Evolutionary conservation across 805 yeast genomes (phyloP).

Genomic region (Lipomyces chichibuensis): DNA sequence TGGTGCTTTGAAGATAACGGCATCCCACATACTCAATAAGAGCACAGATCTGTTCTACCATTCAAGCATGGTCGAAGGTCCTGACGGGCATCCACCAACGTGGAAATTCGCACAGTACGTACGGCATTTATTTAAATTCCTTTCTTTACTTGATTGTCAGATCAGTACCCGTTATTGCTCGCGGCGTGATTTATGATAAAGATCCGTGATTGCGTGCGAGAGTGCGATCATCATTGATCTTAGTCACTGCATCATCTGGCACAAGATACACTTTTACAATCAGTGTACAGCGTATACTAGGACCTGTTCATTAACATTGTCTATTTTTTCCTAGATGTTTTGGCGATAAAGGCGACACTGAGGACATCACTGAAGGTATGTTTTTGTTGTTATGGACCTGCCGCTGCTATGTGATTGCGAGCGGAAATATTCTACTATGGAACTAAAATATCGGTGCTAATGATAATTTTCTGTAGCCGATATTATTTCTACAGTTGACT

Average conservation of each 20-base stretch:
- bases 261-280: neutral
- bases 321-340: conserved; percentile 58
- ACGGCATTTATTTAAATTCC: neutral
- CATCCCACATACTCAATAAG: neutral
- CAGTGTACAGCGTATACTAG: neutral
- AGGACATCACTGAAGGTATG: conserved; percentile 57
- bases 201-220: neutral
- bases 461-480: conserved; percentile 58
- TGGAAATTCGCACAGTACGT: conserved; percentile 42
- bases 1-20: conserved; percentile 1
- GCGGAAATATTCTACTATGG: neutral
- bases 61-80: conserved; percentile 33
- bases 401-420: neutral
- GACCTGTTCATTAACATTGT: neutral
- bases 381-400: neutral
- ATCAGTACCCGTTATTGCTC: neutral
- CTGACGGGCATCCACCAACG: conserved; percentile 33
- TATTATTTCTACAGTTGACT: conserved; percentile 94
- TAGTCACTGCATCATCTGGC: neutral
- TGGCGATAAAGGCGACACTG: conserved; percentile 98
- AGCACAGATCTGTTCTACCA: neutral
- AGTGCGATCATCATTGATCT: neutral
- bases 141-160: neutral
- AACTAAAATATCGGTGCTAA: neutral
- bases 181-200: neutral